These are phyloP conservation scores for Cyclotella baltica DNA, from an alignment of 108 stramenopile genomes.

Conservation along the genomic window DNA sequence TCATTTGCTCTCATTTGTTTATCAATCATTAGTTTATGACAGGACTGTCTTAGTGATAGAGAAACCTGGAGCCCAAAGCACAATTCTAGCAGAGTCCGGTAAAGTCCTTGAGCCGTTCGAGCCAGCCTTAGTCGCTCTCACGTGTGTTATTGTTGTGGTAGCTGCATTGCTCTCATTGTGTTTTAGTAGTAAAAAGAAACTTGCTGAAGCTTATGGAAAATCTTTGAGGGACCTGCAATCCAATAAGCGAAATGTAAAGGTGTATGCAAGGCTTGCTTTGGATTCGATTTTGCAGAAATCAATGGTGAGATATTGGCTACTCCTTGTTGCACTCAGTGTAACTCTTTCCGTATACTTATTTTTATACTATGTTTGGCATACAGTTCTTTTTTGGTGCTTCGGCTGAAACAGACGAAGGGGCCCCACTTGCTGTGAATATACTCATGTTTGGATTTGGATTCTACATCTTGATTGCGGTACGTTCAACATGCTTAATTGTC, in stretches of 20 bases:
- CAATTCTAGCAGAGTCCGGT: neutral
- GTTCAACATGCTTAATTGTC: no score
- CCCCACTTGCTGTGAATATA: constrained; percentile 15
- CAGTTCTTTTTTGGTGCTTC: constrained; percentile 36
- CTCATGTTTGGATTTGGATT: constrained; percentile 38
- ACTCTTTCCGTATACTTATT: no score
- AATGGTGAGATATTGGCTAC: neutral
- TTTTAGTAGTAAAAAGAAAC: constrained; percentile 1
- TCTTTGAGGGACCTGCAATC: neutral
- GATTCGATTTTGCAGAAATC: constrained; percentile 6
- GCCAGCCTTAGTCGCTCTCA: neutral
- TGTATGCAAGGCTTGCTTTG: constrained; percentile 13
- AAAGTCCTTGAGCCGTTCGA: constrained; percentile 37
- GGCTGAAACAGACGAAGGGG: constrained; percentile 25
- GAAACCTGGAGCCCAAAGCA: neutral
- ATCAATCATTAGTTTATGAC: constrained; percentile 36
- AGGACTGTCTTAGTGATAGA: constrained; percentile 32
- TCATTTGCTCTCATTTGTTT: neutral
- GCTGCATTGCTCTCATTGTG: constrained; percentile 1
- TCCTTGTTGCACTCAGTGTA: no score
- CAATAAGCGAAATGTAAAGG: neutral
- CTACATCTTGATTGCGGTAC: constrained; percentile 33
- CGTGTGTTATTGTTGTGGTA: neutral
- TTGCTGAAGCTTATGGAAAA: neutral
- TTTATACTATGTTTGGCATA: constrained; percentile 1